phyloP scores from a whole-genome alignment of 73 alveolate species.

The Paramecium pentaurelia region DNA sequence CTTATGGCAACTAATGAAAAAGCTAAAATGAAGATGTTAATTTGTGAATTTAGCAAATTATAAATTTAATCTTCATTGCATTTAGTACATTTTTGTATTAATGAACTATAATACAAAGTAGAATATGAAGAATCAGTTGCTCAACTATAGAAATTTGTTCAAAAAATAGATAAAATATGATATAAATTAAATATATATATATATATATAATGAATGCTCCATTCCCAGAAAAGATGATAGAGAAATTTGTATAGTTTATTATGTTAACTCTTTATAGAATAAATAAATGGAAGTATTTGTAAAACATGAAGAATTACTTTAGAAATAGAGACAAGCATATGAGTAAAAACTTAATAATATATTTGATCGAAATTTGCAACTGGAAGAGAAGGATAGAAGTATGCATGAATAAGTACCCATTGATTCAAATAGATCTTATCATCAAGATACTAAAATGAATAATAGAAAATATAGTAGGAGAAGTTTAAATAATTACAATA shows the following conservation, averaged over 20 bases:
- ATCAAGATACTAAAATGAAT: background rate
- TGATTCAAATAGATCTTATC: background rate
- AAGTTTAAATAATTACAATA: background rate
- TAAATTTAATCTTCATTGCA: background rate
- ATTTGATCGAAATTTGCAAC: background rate
- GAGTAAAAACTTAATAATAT: background rate
- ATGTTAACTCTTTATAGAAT: background rate
- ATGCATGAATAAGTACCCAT: background rate
- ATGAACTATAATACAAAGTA: background rate
- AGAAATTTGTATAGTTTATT: constrained; percentile 14
- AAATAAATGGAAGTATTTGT: background rate
- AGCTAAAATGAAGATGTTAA: background rate
- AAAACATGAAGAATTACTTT: background rate
- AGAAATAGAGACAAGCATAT: background rate
- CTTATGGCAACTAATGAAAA: background rate
- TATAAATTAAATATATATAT: background rate
- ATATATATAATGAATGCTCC: background rate
- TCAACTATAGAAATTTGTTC: background rate
- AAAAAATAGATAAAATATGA: background rate
- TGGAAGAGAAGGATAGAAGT: background rate
- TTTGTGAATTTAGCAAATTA: background rate
- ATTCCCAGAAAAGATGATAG: constrained; percentile 17
- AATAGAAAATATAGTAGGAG: background rate
- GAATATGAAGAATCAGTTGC: background rate
- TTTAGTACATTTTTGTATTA: background rate